A percentile compares a stretch with the other conserved stretches of the same genome.
phyloP scores from a whole-genome alignment of 176 grass and related monocot genomes.

The Pontederia paniculata region DNA sequence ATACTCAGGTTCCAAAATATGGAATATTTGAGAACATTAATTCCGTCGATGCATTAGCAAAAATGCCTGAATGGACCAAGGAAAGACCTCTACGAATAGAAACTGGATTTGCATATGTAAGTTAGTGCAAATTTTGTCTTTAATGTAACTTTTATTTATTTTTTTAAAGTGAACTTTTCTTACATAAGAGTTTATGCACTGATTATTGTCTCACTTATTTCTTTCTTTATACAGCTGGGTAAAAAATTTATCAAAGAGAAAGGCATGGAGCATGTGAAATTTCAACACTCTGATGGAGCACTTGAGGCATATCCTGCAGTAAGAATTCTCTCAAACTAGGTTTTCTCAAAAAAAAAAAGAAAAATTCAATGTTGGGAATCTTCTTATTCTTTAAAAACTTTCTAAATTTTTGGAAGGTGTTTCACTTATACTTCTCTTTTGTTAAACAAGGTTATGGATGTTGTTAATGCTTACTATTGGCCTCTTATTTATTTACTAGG shows the following conservation, averaged over 20 bases:
- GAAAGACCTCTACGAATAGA: conserved; percentile 67
- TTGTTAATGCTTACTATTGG: no score
- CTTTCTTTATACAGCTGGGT: conserved; percentile 52
- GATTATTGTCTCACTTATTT: no score
- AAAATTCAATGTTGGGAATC: not conserved
- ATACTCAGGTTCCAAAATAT: conserved; percentile 73
- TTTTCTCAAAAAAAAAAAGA: not conserved
- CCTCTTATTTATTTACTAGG: no score
- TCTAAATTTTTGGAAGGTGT: no score
- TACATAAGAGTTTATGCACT: not conserved
- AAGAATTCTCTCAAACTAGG: conserved; percentile 20
- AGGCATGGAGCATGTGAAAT: conserved; percentile 56
- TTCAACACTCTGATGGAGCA: conserved; percentile 72
- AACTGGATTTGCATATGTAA: conserved; percentile 93
- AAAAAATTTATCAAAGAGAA: conserved; percentile 68
- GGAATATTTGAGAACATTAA: conserved; percentile 84
- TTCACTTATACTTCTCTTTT: not conserved
- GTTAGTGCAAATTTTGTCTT: not conserved
- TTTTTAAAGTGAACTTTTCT: conserved; percentile 14
- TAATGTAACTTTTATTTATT: not conserved
- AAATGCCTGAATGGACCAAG: conserved; percentile 82
- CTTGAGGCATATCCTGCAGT: conserved; percentile 93
- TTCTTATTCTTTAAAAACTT: not conserved
- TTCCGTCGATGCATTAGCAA: conserved; percentile 56
- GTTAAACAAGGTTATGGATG: no score